These are phyloP conservation scores for Smallanthus sonchifolius DNA, from an alignment of 129 eudicot genomes.

Conservation along the genomic window DNA sequence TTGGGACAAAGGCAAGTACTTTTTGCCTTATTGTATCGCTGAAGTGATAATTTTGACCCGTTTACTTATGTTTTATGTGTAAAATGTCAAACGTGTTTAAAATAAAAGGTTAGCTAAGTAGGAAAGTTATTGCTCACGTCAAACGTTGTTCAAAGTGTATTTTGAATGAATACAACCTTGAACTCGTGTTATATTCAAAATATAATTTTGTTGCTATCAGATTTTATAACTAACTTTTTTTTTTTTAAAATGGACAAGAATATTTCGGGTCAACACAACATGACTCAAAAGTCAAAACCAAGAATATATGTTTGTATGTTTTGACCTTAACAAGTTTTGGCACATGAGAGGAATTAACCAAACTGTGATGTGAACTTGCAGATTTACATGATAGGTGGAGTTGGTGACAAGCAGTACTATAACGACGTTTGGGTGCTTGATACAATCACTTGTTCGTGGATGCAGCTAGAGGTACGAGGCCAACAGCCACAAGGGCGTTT, in stretches of 20 bases:
- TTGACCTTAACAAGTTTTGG: not conserved
- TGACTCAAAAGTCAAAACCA: not conserved
- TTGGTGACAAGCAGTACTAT: conserved; percentile 76
- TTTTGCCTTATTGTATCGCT: not conserved
- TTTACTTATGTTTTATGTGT: not conserved
- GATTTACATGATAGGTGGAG: conserved; percentile 87
- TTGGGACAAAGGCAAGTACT: conserved; percentile 67
- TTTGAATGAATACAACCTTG: not conserved
- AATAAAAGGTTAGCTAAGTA: not conserved
- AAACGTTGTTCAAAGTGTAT: not conserved
- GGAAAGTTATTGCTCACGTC: not conserved
- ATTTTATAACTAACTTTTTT: not conserved
- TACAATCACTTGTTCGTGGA: conserved; percentile 51
- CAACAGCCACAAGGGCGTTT: conserved; percentile 85
- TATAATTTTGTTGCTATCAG: not conserved
- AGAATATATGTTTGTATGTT: not conserved
- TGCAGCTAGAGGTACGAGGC: conserved; percentile 55
- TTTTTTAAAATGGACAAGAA: not conserved
- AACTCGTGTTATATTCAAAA: not conserved
- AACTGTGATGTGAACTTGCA: conserved; percentile 21
- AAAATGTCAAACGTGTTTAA: not conserved
- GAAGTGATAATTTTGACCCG: not conserved
- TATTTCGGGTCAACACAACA: not conserved
- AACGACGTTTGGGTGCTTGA: conserved; percentile 91
- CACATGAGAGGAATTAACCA: not conserved